Conservation (phyloP, 768 basidiomycete genomes). For the Amanita phalloides region DNA sequence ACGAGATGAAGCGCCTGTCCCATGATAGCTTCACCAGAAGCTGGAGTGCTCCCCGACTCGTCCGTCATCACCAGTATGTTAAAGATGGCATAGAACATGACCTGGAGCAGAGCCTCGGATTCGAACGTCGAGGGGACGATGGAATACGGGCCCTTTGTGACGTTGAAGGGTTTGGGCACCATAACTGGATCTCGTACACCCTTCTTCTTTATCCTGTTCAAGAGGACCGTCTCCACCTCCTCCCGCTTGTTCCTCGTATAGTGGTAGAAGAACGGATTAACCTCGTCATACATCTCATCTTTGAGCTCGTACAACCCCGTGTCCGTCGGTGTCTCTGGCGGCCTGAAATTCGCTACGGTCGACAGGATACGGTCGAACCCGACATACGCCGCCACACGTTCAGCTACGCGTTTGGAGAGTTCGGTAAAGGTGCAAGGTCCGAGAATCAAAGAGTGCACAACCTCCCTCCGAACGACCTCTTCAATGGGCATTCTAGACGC, state of each 20-base stretch:
- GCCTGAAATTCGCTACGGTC: conserved; percentile 72
- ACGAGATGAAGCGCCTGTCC: conserved; percentile 82
- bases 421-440: conserved; percentile 87
- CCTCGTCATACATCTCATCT: conserved; percentile 72
- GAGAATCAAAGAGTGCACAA: conserved; percentile 84
- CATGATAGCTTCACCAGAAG: conserved; percentile 81
- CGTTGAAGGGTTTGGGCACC: conserved; percentile 59
- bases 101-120: conserved; percentile 61
- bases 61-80: conserved; percentile 65
- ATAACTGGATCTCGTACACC: conserved; percentile 57
- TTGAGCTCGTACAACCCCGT: conserved; percentile 84
- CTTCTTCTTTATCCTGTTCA: conserved; percentile 52
- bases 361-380: conserved; percentile 71
- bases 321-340: conserved; percentile 71
- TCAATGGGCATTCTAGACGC: conserved; percentile 59
- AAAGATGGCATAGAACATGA: conserved; percentile 75
- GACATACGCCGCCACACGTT: conserved; percentile 76
- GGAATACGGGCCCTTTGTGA: conserved; percentile 60
- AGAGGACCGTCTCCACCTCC: conserved; percentile 74
- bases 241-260: conserved; percentile 91
- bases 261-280: conserved; percentile 94
- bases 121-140: conserved; percentile 54
- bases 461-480: conserved; percentile 65
- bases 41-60: conserved; percentile 44
- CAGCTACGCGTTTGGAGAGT: conserved; percentile 82